Evolutionary conservation across 495 filamentous ascomycete genomes (phyloP).

Genomic region (Saxophila tyrrhenica): DNA sequence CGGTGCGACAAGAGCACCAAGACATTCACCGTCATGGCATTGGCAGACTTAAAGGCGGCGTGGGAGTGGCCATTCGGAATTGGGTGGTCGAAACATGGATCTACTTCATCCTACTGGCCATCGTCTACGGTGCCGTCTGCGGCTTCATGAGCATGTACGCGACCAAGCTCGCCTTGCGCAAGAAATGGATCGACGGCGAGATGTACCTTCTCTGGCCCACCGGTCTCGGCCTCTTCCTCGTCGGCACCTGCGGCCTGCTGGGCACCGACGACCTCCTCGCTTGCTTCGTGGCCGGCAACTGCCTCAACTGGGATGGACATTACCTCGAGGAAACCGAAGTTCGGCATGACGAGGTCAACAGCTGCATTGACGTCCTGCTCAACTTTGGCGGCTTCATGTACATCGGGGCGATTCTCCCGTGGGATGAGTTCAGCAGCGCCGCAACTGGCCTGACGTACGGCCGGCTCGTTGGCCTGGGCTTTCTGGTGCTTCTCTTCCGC

Average conservation of each 20-base stretch:
- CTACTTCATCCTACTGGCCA: slow-evolving; percentile 67
- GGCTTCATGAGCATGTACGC: slow-evolving; percentile 66
- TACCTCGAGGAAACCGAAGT: slow-evolving; percentile 61
- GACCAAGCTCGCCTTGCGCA: not conserved
- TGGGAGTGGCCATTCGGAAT: slow-evolving; percentile 54
- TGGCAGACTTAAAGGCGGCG: slow-evolving; percentile 41
- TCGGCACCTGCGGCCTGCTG: slow-evolving; percentile 74
- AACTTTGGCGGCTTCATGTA: slow-evolving; percentile 84
- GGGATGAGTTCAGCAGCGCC: slow-evolving; percentile 55
- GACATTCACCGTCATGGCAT: too few species aligned
- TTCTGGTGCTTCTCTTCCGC: slow-evolving; percentile 67
- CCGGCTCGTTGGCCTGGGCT: slow-evolving; percentile 60
- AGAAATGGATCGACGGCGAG: not conserved
- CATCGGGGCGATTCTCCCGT: slow-evolving; percentile 78
- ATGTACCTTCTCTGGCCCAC: not conserved
- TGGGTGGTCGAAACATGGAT: slow-evolving; percentile 83
- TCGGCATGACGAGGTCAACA: slow-evolving; percentile 73
- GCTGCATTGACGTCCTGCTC: slow-evolving; percentile 71
- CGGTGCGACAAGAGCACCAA: too few species aligned
- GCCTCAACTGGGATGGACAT: slow-evolving; percentile 84
- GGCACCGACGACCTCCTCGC: slow-evolving; percentile 84
- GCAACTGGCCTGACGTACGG: slow-evolving; percentile 54
- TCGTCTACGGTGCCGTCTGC: slow-evolving; percentile 60
- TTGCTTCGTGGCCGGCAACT: slow-evolving; percentile 87
- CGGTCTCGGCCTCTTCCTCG: slow-evolving; percentile 54